phyloP scores from a whole-genome alignment of 208 protist species.

The Leishmania turanica region DNA sequence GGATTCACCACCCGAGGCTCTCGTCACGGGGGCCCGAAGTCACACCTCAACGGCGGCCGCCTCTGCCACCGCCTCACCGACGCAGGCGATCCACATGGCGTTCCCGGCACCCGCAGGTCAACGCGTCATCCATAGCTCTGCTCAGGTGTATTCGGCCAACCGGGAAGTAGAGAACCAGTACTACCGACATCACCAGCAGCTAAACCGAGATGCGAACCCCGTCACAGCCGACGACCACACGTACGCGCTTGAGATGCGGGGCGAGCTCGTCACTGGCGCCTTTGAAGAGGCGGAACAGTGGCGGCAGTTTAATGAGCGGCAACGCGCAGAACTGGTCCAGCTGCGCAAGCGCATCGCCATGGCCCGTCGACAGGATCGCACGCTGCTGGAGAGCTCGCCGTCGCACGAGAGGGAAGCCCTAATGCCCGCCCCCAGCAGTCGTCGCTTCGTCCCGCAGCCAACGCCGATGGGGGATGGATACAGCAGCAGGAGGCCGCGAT shows the following conservation, averaged over 20 bases:
- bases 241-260: background rate
- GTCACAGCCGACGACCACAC: background rate
- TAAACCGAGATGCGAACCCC: background rate
- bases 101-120: background rate
- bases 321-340: conserved; percentile 45
- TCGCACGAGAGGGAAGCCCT: background rate
- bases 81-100: background rate
- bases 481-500: conserved; percentile 1
- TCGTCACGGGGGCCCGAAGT: conserved; percentile 10
- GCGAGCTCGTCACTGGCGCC: background rate
- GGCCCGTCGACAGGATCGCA: conserved; percentile 41
- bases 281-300: conserved; percentile 37
- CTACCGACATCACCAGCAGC: conserved; percentile 1
- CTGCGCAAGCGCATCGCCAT: conserved; percentile 41
- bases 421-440: background rate
- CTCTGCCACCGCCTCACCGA: conserved; percentile 3
- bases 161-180: conserved; percentile 15
- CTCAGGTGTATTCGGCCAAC: conserved; percentile 3
- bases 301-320: conserved; percentile 59
- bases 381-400: conserved; percentile 25
- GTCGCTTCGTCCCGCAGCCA: background rate
- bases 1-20: conserved; percentile 17
- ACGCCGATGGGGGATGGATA: conserved; percentile 3
- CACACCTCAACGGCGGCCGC: conserved; percentile 1
- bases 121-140: background rate